A percentile compares a stretch with the other conserved stretches of the same genome.
These are phyloP conservation scores for Stagonosporopsis rhizophila DNA, from an alignment of 2,329 filamentous ascomycete species.

Conservation along the genomic window DNA sequence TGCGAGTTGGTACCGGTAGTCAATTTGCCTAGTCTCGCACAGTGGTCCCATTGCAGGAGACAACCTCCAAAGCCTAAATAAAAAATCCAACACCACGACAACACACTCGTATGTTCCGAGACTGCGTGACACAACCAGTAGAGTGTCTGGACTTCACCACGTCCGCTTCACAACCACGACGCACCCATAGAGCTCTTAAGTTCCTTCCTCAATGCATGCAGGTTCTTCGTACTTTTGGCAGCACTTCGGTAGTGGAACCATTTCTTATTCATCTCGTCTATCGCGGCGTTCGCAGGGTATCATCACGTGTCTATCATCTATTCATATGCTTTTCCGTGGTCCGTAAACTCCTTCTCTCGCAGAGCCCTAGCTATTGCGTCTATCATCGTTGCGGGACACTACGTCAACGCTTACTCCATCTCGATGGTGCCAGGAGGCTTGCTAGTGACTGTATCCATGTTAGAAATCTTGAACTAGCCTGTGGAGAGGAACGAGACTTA, in stretches of 20 bases:
- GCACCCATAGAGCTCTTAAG: no score
- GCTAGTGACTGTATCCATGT: constrained; percentile 59
- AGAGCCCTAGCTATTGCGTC: constrained; percentile 4
- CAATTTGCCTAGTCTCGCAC: no score
- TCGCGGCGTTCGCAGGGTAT: constrained; percentile 32
- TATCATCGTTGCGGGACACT: neutral
- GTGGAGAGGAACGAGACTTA: constrained; percentile 47
- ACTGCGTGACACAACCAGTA: neutral
- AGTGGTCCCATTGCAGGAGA: no score
- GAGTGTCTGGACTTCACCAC: neutral
- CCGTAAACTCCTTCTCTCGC: constrained; percentile 1
- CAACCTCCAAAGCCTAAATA: neutral
- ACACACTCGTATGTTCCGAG: neutral
- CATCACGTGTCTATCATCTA: constrained; percentile 34
- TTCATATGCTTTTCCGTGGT: constrained; percentile 23
- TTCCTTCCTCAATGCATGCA: neutral
- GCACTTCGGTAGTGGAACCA: constrained; percentile 28
- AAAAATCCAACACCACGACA: neutral
- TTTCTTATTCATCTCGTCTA: constrained; percentile 21
- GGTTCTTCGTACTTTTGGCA: constrained; percentile 22
- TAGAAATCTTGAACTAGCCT: constrained; percentile 14
- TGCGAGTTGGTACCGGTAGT: no score
- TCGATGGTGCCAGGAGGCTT: constrained; percentile 77
- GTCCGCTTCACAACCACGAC: neutral
- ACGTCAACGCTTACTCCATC: constrained; percentile 66